These are phyloP conservation scores for Xylariaceae sp. DNA, from an alignment of 2,329 filamentous ascomycete genomes.

Conservation along the genomic window DNA sequence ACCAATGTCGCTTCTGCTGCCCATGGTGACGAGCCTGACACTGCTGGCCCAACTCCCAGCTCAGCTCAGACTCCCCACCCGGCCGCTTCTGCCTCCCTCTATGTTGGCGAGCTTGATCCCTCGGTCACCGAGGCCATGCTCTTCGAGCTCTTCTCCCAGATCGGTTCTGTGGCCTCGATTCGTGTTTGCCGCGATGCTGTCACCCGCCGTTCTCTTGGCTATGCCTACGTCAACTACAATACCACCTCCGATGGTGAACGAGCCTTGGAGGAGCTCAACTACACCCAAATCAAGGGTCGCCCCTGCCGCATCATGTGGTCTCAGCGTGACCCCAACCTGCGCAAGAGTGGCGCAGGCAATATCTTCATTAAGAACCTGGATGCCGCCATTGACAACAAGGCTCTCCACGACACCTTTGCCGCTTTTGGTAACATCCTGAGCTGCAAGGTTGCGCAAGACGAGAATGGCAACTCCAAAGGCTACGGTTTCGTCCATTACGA, in stretches of 20 bases:
- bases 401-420: constrained; percentile 97
- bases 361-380: constrained; percentile 99
- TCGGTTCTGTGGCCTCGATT: constrained; percentile 96
- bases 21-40: constrained; percentile 51
- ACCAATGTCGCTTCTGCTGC: constrained; percentile 57
- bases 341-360: constrained; percentile 98
- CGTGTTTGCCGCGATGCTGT: constrained; percentile 99
- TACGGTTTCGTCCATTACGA: constrained; percentile 99
- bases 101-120: constrained; percentile 96
- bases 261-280: constrained; percentile 98
- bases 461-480: constrained; percentile 93
- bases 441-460: constrained; percentile 99
- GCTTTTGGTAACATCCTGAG: constrained; percentile 98
- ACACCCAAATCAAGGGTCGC: constrained; percentile 97
- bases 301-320: constrained; percentile 99
- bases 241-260: constrained; percentile 93
- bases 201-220: constrained; percentile 95
- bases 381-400: constrained; percentile 98
- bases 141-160: constrained; percentile 99
- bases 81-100: constrained; percentile 94
- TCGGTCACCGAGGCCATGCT: constrained; percentile 99
- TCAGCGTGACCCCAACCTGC: constrained; percentile 95
- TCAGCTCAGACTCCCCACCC: constrained; percentile 66
- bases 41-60: constrained; percentile 62
- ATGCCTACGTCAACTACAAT: constrained; percentile 99